Base-by-base conservation (phyloP, 1,284 basidiomycete species). In the Caloboletus firmus region DNA sequence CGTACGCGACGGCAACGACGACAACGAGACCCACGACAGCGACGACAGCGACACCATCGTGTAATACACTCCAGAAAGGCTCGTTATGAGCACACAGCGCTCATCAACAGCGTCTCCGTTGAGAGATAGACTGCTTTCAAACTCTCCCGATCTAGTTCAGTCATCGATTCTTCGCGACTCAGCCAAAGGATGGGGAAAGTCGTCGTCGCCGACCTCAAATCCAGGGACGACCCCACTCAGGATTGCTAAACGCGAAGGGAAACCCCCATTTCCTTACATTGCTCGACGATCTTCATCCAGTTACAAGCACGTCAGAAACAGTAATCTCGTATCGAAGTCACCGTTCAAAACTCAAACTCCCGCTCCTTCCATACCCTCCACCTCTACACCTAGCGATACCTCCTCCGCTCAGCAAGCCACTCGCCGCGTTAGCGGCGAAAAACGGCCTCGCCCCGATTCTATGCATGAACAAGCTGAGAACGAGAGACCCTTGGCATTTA, bases 291-390 rank as follows among this genome's bases (percentile, higher is more conserved):
- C 87, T 4, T 92, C 89, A 18, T 87, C 83, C 48, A 91, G 88
- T 64, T 95, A 90, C 76, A 89, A 85, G 64, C 89, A 91, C 71
- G 81, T 94, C 60, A 81, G 82, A 59, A 87, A 77, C 58, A 92
- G 89, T 71, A 86, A 89, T 62, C 85, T 95, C 51, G 93, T 95
- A 22, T 86, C 87, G 44, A 93, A 93, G 63, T 95, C 91, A 11
- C 91, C 91, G 9, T 98, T 98, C 79, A 93, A 91, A 63, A 80
- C 79, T 2, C 80, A 83, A 54, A 74, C 81, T 28, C 76, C 80
- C 35, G 72, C 76, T 15, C 75, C 81, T 40, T 72, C 78, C 1
- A 72, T 74, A 36, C 76, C 78, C 4, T 72, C 78, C 22, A 68
- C 61, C 10, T 63, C 58, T 32, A 52, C 58, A 6, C 45, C 50